Base-by-base conservation (phyloP, 306 rosid genomes). In the Rosa lucieae region DNA sequence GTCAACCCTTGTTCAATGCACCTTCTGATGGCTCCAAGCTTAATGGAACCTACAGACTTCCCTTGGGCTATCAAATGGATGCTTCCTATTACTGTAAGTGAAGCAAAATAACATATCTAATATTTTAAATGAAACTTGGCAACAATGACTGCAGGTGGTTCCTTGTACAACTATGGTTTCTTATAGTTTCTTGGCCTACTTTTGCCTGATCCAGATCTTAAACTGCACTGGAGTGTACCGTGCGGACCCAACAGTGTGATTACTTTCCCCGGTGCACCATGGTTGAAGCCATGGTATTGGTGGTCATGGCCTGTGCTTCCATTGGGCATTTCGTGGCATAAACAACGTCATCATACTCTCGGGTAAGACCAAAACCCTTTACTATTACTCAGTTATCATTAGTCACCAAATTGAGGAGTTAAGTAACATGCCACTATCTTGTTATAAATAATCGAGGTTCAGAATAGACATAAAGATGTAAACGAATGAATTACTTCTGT, bases 281-380 rank as follows among this genome's bases (percentile, higher is more conserved):
- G 98, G 99, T 78, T 95, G 88, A 95, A 95, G 90, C 99, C 99
- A 8, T 95, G 99, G 98, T 95, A 95, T 75, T 95, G 99, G 99
- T 95, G 99, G 99, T 85, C 99, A 0, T 95, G 99, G 99, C 99
- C 99, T 48, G 93, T 95, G 14, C 86, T 95, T 26, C 99, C 99
- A 40, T 84, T 95, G 49, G 99, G 99, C 85, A 65, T 95, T 74
- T 87, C 90, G 17, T 95, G 99, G 99, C 98, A 95, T 20, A 84
- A 90, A 35, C 84, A 65, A 29, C 99, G 98, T 18, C 85, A 79
- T n/a, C 82, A 68, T 70, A 95, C 98, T 55, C 82, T 95, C 17
- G 99, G 99, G 98, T 95, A 83, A 81, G 85, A 72, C 58, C 75
- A 23, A 43, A 21, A 37, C 12, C 37, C 1, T 18, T 51, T 72